Base-by-base conservation (phyloP, 2,329 filamentous ascomycete genomes). In the Stenocarpella maydis region DNA sequence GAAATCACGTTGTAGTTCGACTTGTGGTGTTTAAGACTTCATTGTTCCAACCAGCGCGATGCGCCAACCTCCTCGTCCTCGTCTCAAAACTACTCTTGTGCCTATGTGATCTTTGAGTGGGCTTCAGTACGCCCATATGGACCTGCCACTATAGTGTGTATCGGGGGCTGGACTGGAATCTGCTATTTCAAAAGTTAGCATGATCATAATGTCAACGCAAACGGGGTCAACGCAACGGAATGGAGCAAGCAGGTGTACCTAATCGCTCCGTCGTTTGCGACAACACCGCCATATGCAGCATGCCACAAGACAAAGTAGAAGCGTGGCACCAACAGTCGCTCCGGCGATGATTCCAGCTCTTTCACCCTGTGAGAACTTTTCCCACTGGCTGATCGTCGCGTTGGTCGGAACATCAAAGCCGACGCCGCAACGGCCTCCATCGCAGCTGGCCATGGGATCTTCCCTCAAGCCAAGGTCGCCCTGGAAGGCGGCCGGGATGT, bases 331-430 rank as follows among this genome's bases (percentile, higher is more conserved):
- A 21, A 60, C 50, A 26, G 26, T 24, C 15, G 60, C 34, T 3
- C 67, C 67, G 6, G 58, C 24, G 8, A 69, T 65, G 1, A 69
- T 65, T 1, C 67, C 67, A 2, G 58, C 41, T 24, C 49, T 45
- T 1, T 41, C 60, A 24, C 60, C 60, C 1, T 14, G 14, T 0
- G 67, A 60, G 6, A 69, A 21, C 2, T 37, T 47, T 1, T 64
- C 26, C 60, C 60, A 69, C 50, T 45, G 49, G 19, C 19, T 24
- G 2, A 7, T 7, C 14, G 55, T 19, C 37, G 34, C 17, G 17
- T 37, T 28, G 7, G n/a, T 6, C 0, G 24, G 4, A 3, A 1
- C 8, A 14, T 31, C 19, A 5, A 8, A 12, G 37, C 54, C 43
- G 17, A 21, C 26, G 4, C n/a, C 5, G n/a, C 45, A 65, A 2